phyloP scores from a whole-genome alignment of 2,329 filamentous ascomycete species.

The Fusarium keratoplasticum region DNA sequence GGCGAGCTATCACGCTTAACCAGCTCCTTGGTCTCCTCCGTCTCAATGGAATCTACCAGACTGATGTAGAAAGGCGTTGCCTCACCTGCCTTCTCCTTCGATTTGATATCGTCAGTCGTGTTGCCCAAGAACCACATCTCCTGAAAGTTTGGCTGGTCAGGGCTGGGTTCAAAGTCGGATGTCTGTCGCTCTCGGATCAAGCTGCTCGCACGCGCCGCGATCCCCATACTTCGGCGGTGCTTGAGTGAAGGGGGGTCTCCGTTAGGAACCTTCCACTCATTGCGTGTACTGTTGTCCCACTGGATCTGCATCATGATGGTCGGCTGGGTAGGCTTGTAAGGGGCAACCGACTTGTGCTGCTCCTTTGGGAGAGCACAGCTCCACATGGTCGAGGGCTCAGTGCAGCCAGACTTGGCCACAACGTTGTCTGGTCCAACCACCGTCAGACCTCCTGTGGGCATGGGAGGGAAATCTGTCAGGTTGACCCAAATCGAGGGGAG shows the following conservation, averaged over 20 bases:
- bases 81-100: conserved; percentile 80
- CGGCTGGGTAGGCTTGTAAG: conserved; percentile 76
- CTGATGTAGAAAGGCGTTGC: conserved; percentile 90
- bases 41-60: conserved; percentile 65
- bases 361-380: conserved; percentile 88
- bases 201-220: conserved; percentile 39
- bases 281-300: conserved; percentile 70
- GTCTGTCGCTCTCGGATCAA: conserved; percentile 34
- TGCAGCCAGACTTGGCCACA: conserved; percentile 74
- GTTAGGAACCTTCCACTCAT: conserved; percentile 62
- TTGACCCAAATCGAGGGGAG: conserved; percentile 78
- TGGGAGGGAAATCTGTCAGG: conserved; percentile 85
- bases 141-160: conserved; percentile 68
- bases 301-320: conserved; percentile 85
- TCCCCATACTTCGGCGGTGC: conserved; percentile 42
- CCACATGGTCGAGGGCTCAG: conserved; percentile 81
- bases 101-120: conserved; percentile 80
- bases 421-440: conserved; percentile 79
- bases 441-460: conserved; percentile 85
- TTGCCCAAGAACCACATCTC: conserved; percentile 88
- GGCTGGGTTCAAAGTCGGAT: conserved; percentile 60
- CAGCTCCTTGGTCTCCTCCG: conserved; percentile 45
- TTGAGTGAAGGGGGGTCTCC: conserved; percentile 47
- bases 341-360: conserved; percentile 71
- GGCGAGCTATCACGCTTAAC: conserved; percentile 34